Evolutionary conservation across 257 asterid species (phyloP), one percentile per base, ranked within the genome.

Genomic region (Solanum bulbocastanum): DNA sequence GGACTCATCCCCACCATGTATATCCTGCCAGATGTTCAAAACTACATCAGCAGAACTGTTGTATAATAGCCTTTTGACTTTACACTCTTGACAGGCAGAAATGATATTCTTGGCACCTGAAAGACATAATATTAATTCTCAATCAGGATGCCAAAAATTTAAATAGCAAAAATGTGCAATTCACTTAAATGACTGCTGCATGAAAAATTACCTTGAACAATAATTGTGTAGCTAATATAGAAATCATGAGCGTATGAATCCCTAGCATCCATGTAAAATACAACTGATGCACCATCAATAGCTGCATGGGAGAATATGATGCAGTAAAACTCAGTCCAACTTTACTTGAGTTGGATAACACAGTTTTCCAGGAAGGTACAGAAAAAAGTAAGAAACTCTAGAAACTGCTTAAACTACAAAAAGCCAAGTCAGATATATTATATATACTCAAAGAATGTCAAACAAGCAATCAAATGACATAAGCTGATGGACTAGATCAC

Each of bases 11-110:
- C 98, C 97, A 72, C 85, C 89, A 36, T 81, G 83, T 87, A 95
- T 92, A 87, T 93, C 95, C 87, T 69, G 93, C 76, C 86, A 87
- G 90, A 89, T 84, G 79, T 94, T 95, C 86, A 92, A 94, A 83
- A 95, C 94, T 46, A 96, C 95, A 81, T 96, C 98, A 85, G 98
- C 98, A 86, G 97, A 93, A 86, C 98, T 94, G 92, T 93, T 96
- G 94, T 94, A 93, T 85, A 95, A 91, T 44, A 96, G 90, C 76
- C 58, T 91, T 90, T 94, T 93, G 89, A 96, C 97, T 76, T 92
- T 94, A 88, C 98, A 93, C 83, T 95, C 96, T 90, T 90, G 95
- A 88, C 99, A 96, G 87, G 94, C 98, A 90, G 89, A 90, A 36
- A 96, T 89, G 39, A 94, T 94, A 90, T 96, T 94, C 93, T 92